phyloP scores from a whole-genome alignment of 768 basidiomycete species.

The Lactarius indigo region DNA sequence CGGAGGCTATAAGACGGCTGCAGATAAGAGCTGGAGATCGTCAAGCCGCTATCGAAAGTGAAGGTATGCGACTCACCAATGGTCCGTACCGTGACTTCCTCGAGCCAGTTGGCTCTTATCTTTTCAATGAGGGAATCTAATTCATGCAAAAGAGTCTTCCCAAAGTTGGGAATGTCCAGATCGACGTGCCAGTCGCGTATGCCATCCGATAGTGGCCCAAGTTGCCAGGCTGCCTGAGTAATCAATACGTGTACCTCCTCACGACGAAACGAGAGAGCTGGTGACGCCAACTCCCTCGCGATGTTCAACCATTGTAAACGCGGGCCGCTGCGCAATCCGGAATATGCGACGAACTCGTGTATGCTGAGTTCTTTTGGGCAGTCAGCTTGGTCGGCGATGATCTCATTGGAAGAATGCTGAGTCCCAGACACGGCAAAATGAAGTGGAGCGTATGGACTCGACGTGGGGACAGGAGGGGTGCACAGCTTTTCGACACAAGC shows the following conservation, averaged over 20 bases:
- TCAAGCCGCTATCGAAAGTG: background rate
- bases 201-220: slow-evolving; percentile 32
- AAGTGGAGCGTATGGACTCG: slow-evolving; percentile 1
- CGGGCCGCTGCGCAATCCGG: slow-evolving; percentile 42
- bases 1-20: slow-evolving; percentile 9
- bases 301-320: slow-evolving; percentile 52
- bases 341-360: slow-evolving; percentile 47
- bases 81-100: slow-evolving; percentile 18
- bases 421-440: slow-evolving; percentile 2
- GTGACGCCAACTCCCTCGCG: slow-evolving; percentile 41
- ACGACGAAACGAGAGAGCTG: slow-evolving; percentile 37
- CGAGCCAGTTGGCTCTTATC: slow-evolving; percentile 42
- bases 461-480: background rate
- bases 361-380: slow-evolving; percentile 41
- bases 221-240: slow-evolving; percentile 43
- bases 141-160: slow-evolving; percentile 36
- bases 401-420: slow-evolving; percentile 37
- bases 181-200: slow-evolving; percentile 41
- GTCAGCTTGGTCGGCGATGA: slow-evolving; percentile 40
- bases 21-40: slow-evolving; percentile 2
- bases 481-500: background rate
- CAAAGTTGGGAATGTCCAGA: slow-evolving; percentile 34
- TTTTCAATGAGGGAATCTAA: slow-evolving; percentile 35
- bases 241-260: slow-evolving; percentile 43
- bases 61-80: slow-evolving; percentile 1